These are phyloP conservation scores for Monocercomonoides exilis DNA, from an alignment of 78 protist genomes.

Conservation along the genomic window DNA sequence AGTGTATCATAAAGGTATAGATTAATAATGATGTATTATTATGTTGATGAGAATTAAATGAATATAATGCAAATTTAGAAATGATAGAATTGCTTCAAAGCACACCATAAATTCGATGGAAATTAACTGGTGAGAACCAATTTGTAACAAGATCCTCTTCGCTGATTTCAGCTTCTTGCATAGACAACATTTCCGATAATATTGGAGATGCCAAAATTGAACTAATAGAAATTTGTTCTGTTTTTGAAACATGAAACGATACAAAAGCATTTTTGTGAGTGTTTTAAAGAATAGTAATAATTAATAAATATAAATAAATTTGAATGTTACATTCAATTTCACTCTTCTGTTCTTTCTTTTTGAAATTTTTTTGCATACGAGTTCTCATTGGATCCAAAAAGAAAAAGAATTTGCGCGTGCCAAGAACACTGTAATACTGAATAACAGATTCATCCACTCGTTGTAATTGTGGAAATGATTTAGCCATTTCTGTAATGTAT, in stretches of 20 bases:
- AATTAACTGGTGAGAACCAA: neutral
- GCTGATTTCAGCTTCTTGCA: neutral
- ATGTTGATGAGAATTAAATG: too few species aligned
- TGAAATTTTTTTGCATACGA: too few species aligned
- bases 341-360: too few species aligned
- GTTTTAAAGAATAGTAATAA: too few species aligned
- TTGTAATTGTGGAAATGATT: neutral
- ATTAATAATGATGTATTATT: too few species aligned
- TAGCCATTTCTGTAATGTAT: neutral
- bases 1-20: too few species aligned
- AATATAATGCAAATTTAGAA: too few species aligned
- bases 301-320: too few species aligned
- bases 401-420: neutral
- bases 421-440: neutral
- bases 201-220: neutral
- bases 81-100: neutral
- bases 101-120: neutral
- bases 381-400: neutral
- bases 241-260: neutral
- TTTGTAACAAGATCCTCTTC: neutral
- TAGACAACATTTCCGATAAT: neutral
- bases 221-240: neutral
- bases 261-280: too few species aligned
- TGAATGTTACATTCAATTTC: too few species aligned
- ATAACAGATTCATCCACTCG: neutral